Conservation (phyloP, 371 early-diverging fungal species). For the Mortierella sp. region DNA sequence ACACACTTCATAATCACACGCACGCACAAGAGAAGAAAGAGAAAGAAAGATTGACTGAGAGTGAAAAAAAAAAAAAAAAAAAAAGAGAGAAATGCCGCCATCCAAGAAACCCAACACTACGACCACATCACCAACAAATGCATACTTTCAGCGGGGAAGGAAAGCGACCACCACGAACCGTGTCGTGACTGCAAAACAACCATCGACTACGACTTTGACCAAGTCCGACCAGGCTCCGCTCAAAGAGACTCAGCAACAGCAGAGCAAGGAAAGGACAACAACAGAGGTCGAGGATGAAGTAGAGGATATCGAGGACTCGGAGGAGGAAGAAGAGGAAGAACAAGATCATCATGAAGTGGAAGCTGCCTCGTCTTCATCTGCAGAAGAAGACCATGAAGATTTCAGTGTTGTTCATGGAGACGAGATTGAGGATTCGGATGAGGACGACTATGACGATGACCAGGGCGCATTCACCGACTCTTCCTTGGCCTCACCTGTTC, state of each 20-base stretch:
- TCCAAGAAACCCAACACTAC: slow-evolving; percentile 15
- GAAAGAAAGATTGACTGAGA: not conserved
- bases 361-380: not conserved
- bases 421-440: slow-evolving; percentile 8
- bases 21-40: too few species aligned
- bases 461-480: not conserved
- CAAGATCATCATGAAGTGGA: slow-evolving; percentile 19
- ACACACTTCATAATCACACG: too few species aligned
- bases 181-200: slow-evolving; percentile 30
- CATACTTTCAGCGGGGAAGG: slow-evolving; percentile 41
- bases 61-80: too few species aligned
- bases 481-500: too few species aligned
- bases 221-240: not conserved
- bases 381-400: not conserved
- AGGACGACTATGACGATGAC: slow-evolving; percentile 23
- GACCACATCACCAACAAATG: not conserved
- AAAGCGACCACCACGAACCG: slow-evolving; percentile 31
- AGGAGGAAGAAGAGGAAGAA: slow-evolving; percentile 11
- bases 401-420: not conserved
- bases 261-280: not conserved
- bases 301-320: slow-evolving; percentile 21
- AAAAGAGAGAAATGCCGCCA: slow-evolving; percentile 19
- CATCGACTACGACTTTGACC: not conserved
- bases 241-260: not conserved
- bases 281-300: slow-evolving; percentile 19